Base-by-base conservation (phyloP, 768 basidiomycete genomes). In the Chalciporus pseudorubinellus region DNA sequence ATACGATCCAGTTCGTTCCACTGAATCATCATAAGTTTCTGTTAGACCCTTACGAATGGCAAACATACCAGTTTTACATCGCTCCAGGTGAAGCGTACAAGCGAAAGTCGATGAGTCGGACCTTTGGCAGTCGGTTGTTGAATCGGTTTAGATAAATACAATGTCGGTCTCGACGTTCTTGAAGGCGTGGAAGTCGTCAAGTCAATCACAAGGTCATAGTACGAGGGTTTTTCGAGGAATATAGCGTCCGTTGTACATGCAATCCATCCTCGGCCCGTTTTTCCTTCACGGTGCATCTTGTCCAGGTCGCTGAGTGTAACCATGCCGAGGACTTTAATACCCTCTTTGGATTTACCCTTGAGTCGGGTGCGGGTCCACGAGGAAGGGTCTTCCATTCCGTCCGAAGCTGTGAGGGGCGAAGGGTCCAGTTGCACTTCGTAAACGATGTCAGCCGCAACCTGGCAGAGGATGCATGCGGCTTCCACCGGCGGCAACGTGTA, bases 191-290 rank as follows among this genome's bases (percentile, higher is more conserved):
- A 78, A 8, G 86, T 84, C 38, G 87, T 87, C 43, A 92, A 70
- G 67, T 93, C 89, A 53, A 93, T 83, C 44, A 93, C 70, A 13
- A 93, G 74, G 64, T 93, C 91, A 60, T 91, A 93, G 58, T 81
- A 82, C 3, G 79, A 71, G 1, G 90, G 85, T 64, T 85, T 89
- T 56, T 93, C 91, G 39, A 92, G 73, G 70, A 89, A 92, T 16
- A 93, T 80, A 9, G 89, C 84, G 56, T 93, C 91, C 2, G 91
- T 91, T 10, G 91, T 89, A 62, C 90, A 92, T 28, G 90, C 90
- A 48, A 92, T 81, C 89, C 89, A 93, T 18, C 90, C 90, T 6
- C 78, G 72, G 6, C 87, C 87, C 2, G 69, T 75, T 56, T 72
- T 69, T 22, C 77, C 76, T 64, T 85, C 87, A 16, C 69, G 66